Percentiles rank a stretch among this genome's conserved stretches.
Conservation (phyloP, 768 basidiomycete genomes). For the Collybiopsis confluens region DNA sequence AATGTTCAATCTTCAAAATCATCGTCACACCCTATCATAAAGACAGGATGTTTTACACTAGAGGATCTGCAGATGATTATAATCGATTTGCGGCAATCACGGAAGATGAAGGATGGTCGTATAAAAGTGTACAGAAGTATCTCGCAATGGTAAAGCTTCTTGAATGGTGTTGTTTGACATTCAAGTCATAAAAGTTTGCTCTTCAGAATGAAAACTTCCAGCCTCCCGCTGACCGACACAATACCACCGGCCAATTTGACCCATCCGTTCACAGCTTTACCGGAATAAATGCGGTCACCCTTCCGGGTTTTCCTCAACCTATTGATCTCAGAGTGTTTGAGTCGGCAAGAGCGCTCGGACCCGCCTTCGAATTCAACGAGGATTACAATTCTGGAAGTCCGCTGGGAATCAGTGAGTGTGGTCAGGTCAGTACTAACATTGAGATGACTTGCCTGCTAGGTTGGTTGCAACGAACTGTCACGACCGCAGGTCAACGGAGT, state of each 20-base stretch:
- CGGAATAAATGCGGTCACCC: conserved; percentile 26
- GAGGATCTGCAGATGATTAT: conserved; percentile 28
- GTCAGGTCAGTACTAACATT: background rate
- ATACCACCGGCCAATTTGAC: conserved; percentile 31
- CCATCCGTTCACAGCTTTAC: conserved; percentile 30
- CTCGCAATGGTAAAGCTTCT: conserved; percentile 20
- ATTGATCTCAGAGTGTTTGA: conserved; percentile 28
- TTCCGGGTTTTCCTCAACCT: conserved; percentile 16
- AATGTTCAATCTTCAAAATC: background rate
- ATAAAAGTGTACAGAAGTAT: conserved; percentile 27
- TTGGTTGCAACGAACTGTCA: conserved; percentile 16
- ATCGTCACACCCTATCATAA: background rate
- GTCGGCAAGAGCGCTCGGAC: conserved; percentile 26
- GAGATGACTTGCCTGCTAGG: conserved; percentile 5
- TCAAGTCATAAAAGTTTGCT: too few relatives aligned
- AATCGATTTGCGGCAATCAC: conserved; percentile 26
- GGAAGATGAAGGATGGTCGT: conserved; percentile 32
- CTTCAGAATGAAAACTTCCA: conserved; percentile 32
- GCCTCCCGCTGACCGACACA: conserved; percentile 32
- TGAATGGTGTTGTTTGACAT: background rate
- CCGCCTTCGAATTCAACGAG: conserved; percentile 34
- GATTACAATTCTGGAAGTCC: conserved; percentile 39
- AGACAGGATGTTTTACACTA: conserved; percentile 29
- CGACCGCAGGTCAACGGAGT: conserved; percentile 14
- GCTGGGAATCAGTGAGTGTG: conserved; percentile 32